Evolutionary conservation across 2,329 filamentous ascomycete genomes (phyloP).

Genomic region (Phaeophleospora eucalypticola): DNA sequence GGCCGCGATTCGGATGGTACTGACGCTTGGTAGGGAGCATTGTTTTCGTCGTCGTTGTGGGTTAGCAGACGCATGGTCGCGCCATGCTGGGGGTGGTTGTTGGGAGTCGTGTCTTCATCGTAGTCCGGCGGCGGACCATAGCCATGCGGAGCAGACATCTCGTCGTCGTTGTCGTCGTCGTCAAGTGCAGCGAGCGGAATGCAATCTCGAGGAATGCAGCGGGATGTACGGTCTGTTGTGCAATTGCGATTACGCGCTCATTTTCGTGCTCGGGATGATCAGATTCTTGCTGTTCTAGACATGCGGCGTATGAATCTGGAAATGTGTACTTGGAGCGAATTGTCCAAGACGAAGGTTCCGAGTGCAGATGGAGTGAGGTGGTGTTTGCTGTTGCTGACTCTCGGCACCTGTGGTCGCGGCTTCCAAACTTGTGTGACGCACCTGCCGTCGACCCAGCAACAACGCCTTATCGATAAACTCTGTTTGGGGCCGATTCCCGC

Average conservation of each 20-base stretch:
- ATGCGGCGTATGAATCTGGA: too few relatives aligned
- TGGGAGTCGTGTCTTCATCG: slow-evolving; percentile 36
- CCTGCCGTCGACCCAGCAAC: too few relatives aligned
- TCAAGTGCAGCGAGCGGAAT: slow-evolving; percentile 25
- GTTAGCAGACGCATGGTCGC: slow-evolving; percentile 50
- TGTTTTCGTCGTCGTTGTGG: slow-evolving; percentile 40
- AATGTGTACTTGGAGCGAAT: too few relatives aligned
- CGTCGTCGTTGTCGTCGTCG: slow-evolving; percentile 3
- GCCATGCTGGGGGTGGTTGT: slow-evolving; percentile 35
- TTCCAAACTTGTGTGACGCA: too few relatives aligned
- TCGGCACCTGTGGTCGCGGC: too few relatives aligned
- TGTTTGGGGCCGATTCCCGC: too few relatives aligned
- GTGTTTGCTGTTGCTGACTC: too few relatives aligned
- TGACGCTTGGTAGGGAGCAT: slow-evolving; percentile 29
- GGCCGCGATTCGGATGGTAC: slow-evolving; percentile 30
- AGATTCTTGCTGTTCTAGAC: too few relatives aligned
- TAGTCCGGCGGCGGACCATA: slow-evolving; percentile 43
- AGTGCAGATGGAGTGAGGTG: too few relatives aligned
- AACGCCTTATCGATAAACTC: too few relatives aligned
- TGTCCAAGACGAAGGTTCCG: too few relatives aligned
- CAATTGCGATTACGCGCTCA: slow-evolving; percentile 1
- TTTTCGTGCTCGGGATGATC: background rate
- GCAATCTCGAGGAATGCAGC: slow-evolving; percentile 16
- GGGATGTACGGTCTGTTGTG: background rate
- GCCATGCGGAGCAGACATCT: slow-evolving; percentile 26